Evolutionary conservation across 2,329 filamentous ascomycete species (phyloP).

Genomic region (Colletotrichum euphorbiae): DNA sequence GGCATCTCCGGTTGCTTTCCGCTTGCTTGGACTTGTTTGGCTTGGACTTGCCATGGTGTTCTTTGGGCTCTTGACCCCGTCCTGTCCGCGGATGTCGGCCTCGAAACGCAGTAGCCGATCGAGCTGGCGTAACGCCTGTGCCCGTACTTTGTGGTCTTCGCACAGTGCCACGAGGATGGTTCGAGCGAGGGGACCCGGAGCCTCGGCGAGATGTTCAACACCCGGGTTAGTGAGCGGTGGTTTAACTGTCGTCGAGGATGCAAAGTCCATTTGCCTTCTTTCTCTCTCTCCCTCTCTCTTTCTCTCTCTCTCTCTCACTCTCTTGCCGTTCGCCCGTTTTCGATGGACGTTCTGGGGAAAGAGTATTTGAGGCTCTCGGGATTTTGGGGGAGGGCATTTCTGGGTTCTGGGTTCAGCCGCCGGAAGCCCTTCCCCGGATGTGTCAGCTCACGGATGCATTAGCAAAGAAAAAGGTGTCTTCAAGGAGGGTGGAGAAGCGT

Average conservation of each 20-base stretch:
- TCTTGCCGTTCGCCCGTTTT: neutral
- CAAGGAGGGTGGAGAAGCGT: slow-evolving; percentile 20
- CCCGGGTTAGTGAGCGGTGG: slow-evolving; percentile 23
- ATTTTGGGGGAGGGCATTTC: slow-evolving; percentile 28
- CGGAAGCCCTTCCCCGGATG: slow-evolving; percentile 39
- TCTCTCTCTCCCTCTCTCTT: too few relatives aligned
- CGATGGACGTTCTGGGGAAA: neutral
- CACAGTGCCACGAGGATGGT: slow-evolving; percentile 40
- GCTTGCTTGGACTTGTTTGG: slow-evolving; percentile 15
- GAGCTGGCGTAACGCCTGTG: slow-evolving; percentile 35
- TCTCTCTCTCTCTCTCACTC: too few relatives aligned
- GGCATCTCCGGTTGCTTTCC: slow-evolving; percentile 32
- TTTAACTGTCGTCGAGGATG: slow-evolving; percentile 15
- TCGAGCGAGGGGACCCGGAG: slow-evolving; percentile 30
- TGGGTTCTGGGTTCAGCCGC: slow-evolving; percentile 38
- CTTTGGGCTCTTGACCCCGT: slow-evolving; percentile 13
- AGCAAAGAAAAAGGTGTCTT: slow-evolving; percentile 32
- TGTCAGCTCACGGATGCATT: slow-evolving; percentile 40
- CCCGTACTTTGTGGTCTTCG: slow-evolving; percentile 31
- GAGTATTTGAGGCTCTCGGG: slow-evolving; percentile 29
- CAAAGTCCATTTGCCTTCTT: slow-evolving; percentile 18
- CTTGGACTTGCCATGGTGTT: slow-evolving; percentile 4
- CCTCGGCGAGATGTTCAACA: slow-evolving; percentile 37
- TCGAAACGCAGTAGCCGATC: slow-evolving; percentile 37
- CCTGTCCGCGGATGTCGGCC: slow-evolving; percentile 18